A percentile compares a stretch with the other conserved stretches of the same genome.
These are phyloP conservation scores for Cladorrhinum sp. DNA, from an alignment of 2,329 filamentous ascomycete species.

Conservation along the genomic window DNA sequence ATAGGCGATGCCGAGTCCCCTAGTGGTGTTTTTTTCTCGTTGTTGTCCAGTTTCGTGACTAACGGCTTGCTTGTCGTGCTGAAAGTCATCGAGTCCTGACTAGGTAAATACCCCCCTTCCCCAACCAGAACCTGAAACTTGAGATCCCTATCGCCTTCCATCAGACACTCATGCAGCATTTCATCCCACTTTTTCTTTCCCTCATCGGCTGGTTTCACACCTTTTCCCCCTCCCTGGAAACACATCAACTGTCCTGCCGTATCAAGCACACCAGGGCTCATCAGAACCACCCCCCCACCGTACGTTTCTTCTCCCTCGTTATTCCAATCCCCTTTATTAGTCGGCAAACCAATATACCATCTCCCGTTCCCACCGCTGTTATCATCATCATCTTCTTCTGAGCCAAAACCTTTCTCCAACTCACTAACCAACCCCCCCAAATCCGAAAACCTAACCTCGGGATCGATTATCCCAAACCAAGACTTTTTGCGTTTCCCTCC, in stretches of 20 bases:
- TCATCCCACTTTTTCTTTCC: constrained; percentile 37
- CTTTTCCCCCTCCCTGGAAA: constrained; percentile 25
- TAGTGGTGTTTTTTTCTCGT: neutral
- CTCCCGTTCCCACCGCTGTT: constrained; percentile 28
- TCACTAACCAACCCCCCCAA: constrained; percentile 38
- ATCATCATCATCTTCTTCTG: neutral
- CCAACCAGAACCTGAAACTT: constrained; percentile 43
- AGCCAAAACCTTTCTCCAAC: constrained; percentile 34
- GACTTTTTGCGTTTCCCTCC: constrained; percentile 29
- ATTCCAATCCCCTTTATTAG: constrained; percentile 43
- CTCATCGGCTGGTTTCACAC: neutral
- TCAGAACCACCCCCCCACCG: constrained; percentile 44
- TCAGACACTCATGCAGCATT: constrained; percentile 41
- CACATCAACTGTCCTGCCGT: constrained; percentile 39
- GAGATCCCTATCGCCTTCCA: constrained; percentile 32
- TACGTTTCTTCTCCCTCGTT: constrained; percentile 36
- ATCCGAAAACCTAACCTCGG: constrained; percentile 44
- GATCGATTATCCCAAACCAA: constrained; percentile 45
- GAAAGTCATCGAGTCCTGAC: constrained; percentile 16
- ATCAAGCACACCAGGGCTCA: constrained; percentile 37
- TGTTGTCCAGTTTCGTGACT: constrained; percentile 32
- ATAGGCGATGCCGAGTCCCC: neutral
- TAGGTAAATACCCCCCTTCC: constrained; percentile 33
- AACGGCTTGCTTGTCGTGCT: constrained; percentile 33
- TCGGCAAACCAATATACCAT: constrained; percentile 43